These are phyloP conservation scores for Pelargonium fulgidum DNA, from an alignment of 441 rosid genomes.

Conservation along the genomic window DNA sequence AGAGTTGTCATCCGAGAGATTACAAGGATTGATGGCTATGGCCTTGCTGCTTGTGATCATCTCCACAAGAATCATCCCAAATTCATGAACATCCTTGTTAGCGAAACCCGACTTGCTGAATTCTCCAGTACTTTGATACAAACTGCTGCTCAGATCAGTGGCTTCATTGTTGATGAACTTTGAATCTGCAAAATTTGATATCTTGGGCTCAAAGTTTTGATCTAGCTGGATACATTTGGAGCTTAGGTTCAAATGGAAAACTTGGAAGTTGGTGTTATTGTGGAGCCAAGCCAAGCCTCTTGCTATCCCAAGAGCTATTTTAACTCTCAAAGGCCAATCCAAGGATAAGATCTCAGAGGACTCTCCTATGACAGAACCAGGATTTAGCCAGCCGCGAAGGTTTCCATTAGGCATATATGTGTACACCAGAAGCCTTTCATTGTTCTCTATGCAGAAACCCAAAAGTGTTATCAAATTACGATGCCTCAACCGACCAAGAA, in stretches of 20 bases:
- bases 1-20: neutral
- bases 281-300: conserved; percentile 28
- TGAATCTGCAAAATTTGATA: conserved; percentile 24
- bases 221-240: conserved; percentile 25
- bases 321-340: conserved; percentile 21
- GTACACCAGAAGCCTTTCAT: conserved; percentile 22
- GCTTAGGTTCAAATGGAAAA: conserved; percentile 19
- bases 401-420: conserved; percentile 23
- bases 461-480: conserved; percentile 22
- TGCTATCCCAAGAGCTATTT: conserved; percentile 20
- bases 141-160: too few species aligned
- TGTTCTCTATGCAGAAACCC: conserved; percentile 17
- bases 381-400: conserved; percentile 18
- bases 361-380: neutral
- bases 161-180: neutral
- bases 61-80: conserved; percentile 2
- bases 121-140: neutral
- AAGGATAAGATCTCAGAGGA: neutral
- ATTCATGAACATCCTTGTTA: neutral
- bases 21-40: neutral
- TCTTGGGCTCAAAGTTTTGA: conserved; percentile 26
- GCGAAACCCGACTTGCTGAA: neutral
- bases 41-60: neutral
- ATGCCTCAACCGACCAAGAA: conserved; percentile 18
- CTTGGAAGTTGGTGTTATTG: conserved; percentile 4